These are phyloP conservation scores for Gymnopilus junonius DNA, from an alignment of 768 basidiomycete genomes.

Conservation along the genomic window DNA sequence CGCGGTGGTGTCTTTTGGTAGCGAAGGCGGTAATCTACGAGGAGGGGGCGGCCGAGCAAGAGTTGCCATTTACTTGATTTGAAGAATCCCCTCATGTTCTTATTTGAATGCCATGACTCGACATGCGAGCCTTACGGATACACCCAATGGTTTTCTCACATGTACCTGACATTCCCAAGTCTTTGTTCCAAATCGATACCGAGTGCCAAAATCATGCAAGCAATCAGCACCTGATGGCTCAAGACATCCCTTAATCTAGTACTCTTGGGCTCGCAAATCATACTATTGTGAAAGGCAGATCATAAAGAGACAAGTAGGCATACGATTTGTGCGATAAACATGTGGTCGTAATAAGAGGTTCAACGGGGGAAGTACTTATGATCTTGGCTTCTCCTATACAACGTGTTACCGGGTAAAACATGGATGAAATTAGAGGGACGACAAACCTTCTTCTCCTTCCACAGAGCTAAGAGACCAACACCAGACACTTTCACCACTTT, in stretches of 20 bases:
- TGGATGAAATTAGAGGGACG: neutral
- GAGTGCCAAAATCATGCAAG: neutral
- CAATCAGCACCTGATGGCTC: too few relatives aligned
- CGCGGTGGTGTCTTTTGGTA: neutral
- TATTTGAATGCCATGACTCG: neutral
- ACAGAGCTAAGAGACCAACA: conserved; percentile 95
- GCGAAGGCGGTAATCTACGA: conserved; percentile 26
- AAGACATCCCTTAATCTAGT: neutral
- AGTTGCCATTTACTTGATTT: neutral
- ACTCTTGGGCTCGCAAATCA: neutral
- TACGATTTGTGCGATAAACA: conserved; percentile 10
- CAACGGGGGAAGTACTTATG: conserved; percentile 35
- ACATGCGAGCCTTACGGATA: neutral
- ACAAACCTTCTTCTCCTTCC: conserved; percentile 98
- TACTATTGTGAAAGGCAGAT: conserved; percentile 4
- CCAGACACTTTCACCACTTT: conserved; percentile 99
- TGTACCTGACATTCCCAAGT: neutral
- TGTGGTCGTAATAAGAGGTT: conserved; percentile 16
- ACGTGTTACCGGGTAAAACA: conserved; percentile 12
- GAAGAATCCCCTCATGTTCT: neutral
- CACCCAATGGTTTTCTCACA: neutral
- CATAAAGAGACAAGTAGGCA: conserved; percentile 20
- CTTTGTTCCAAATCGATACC: neutral
- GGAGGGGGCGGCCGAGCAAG: conserved; percentile 30
- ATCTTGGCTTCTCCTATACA: conserved; percentile 74